A percentile compares a stretch with the other conserved stretches of the same genome.
phyloP scores from a whole-genome alignment of 2,329 filamentous ascomycete species.

The Hypoxylon sp. region DNA sequence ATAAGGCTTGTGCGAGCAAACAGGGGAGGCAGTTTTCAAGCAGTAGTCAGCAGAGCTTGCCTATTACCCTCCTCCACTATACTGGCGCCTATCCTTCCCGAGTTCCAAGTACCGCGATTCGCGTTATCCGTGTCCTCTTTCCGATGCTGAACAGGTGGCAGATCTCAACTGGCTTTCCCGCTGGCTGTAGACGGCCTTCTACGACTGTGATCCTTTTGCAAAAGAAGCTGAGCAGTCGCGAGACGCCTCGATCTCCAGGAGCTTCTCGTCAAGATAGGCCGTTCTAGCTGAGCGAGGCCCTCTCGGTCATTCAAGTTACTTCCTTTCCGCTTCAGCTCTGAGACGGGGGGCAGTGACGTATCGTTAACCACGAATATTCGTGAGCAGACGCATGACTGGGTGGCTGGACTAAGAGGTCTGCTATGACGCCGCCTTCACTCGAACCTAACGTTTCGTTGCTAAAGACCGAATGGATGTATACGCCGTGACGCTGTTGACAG shows the following conservation, averaged over 20 bases:
- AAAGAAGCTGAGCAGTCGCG: constrained; percentile 8
- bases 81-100: constrained; percentile 3
- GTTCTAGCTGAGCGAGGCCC: constrained; percentile 10
- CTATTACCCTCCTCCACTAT: constrained; percentile 19
- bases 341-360: constrained; percentile 13
- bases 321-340: constrained; percentile 19
- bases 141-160: neutral
- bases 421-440: neutral
- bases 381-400: constrained; percentile 26
- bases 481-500: constrained; percentile 2
- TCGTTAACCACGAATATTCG: constrained; percentile 19
- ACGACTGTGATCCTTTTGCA: constrained; percentile 9
- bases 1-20: neutral
- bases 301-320: constrained; percentile 17
- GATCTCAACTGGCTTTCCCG: neutral
- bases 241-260: constrained; percentile 5
- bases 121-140: constrained; percentile 5
- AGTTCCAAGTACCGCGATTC: constrained; percentile 1
- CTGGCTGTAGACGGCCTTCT: neutral
- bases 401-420: neutral
- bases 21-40: neutral
- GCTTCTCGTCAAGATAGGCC: constrained; percentile 16
- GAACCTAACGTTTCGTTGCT: constrained; percentile 6
- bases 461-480: constrained; percentile 5
- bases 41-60: neutral